Evolutionary conservation across 306 rosid genomes (phyloP).

Genomic region (Glycine soja): DNA sequence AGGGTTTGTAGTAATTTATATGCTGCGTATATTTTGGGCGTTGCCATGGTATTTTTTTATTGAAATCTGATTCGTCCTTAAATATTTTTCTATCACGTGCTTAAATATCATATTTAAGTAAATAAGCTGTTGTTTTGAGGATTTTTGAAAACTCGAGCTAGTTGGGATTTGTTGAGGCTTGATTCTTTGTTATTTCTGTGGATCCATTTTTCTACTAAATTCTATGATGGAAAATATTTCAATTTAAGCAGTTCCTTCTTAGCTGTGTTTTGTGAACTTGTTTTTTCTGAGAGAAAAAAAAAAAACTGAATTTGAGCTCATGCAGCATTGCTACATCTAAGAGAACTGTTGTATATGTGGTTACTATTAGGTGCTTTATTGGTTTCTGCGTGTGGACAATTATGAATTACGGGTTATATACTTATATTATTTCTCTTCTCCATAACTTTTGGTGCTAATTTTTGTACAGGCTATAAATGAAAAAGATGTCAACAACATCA

Average conservation of each 20-base stretch:
- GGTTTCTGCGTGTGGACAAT: conserved; percentile 29
- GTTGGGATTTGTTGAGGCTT: conserved; percentile 3
- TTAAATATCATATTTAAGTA: conserved; percentile 24
- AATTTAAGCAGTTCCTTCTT: conserved; percentile 12
- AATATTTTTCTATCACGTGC: no score
- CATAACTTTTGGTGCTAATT: neutral
- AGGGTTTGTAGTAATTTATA: neutral
- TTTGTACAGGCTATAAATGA: conserved; percentile 67
- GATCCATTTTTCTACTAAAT: conserved; percentile 7
- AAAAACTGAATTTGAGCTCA: neutral
- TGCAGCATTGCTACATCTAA: neutral
- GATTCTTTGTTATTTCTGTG: neutral
- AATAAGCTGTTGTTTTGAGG: neutral
- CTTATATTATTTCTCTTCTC: conserved; percentile 18
- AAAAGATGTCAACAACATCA: conserved; percentile 66
- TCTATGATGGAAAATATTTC: conserved; percentile 3
- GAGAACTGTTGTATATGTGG: neutral
- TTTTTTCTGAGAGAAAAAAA: neutral
- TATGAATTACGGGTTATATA: conserved; percentile 34
- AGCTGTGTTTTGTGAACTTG: conserved; percentile 17
- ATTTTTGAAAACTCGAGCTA: neutral
- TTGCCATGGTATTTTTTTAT: neutral
- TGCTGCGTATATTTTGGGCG: neutral
- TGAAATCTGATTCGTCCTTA: neutral
- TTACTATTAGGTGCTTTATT: neutral